Evolutionary conservation across 148 eudicot species (phyloP).

Genomic region (Rhododendron molle): DNA sequence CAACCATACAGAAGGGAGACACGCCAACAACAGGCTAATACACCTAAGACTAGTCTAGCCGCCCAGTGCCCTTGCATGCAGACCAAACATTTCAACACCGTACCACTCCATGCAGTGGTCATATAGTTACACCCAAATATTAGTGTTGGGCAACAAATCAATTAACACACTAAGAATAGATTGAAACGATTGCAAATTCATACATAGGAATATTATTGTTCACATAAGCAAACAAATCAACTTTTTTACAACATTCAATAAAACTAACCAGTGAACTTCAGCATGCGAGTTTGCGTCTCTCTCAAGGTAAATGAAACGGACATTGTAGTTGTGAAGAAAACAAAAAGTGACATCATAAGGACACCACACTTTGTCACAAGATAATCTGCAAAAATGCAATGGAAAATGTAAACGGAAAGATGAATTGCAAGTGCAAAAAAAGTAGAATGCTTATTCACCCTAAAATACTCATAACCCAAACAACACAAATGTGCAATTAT

Average conservation of each 20-base stretch:
- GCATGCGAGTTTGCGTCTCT: slow-evolving; percentile 99
- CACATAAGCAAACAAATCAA: background rate
- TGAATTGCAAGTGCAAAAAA: background rate
- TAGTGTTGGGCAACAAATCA: background rate
- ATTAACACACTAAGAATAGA: background rate
- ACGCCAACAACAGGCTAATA: background rate
- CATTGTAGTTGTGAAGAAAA: slow-evolving; percentile 99
- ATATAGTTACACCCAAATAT: background rate
- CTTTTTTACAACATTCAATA: background rate
- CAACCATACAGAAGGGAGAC: background rate
- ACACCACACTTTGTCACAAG: slow-evolving; percentile 97
- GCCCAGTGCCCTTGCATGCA: background rate
- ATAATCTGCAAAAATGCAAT: slow-evolving; percentile 60
- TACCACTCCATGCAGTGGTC: background rate
- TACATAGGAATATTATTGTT: background rate
- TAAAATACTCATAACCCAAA: background rate
- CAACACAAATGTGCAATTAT: background rate
- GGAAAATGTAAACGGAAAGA: background rate
- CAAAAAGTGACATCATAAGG: slow-evolving; percentile 98
- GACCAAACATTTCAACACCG: background rate
- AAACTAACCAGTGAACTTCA: slow-evolving; percentile 88
- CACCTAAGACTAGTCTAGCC: background rate
- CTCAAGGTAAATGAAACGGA: slow-evolving; percentile 97
- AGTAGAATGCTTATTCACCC: background rate
- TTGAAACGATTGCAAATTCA: background rate